A percentile compares a stretch with the other conserved stretches of the same genome.
Evolutionary conservation across 352 stramenopile species (phyloP).

Genomic region (Globisporangium paroecandrum): DNA sequence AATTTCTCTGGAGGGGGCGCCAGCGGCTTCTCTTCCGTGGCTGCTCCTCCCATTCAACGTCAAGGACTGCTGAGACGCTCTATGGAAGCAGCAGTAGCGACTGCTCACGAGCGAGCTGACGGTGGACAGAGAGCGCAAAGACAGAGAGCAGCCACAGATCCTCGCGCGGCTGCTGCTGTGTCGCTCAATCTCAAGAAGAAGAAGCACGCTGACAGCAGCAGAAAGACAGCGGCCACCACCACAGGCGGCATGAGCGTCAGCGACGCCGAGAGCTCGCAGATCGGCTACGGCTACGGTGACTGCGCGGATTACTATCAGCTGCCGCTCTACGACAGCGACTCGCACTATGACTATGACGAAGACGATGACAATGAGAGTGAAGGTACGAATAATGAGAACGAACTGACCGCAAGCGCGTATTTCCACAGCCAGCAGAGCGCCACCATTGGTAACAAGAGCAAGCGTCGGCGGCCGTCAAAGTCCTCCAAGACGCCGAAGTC

Average conservation of each 20-base stretch:
- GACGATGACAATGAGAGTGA: neutral
- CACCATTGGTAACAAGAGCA: neutral
- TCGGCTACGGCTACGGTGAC: neutral
- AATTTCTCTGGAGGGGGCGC: neutral
- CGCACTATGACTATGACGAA: constrained; percentile 1
- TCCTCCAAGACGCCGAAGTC: neutral
- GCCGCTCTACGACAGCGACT: neutral
- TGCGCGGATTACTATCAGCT: constrained; percentile 5
- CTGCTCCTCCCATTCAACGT: neutral
- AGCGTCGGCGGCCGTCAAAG: neutral
- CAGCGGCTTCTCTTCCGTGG: constrained; percentile 1
- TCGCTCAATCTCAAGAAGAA: neutral
- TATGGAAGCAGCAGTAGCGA: neutral
- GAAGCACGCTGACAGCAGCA: too few relatives aligned
- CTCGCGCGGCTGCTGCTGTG: too few relatives aligned
- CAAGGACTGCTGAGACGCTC: neutral
- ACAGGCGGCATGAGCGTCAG: neutral
- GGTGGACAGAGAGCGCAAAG: too few relatives aligned
- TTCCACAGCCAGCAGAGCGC: neutral
- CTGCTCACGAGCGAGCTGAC: neutral
- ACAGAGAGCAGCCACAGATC: neutral
- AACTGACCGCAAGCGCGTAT: neutral
- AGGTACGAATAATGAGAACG: neutral
- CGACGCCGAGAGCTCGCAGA: neutral
- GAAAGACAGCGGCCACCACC: neutral